phyloP scores from a whole-genome alignment of 345 rosid genomes.

The Heritiera fomes region DNA sequence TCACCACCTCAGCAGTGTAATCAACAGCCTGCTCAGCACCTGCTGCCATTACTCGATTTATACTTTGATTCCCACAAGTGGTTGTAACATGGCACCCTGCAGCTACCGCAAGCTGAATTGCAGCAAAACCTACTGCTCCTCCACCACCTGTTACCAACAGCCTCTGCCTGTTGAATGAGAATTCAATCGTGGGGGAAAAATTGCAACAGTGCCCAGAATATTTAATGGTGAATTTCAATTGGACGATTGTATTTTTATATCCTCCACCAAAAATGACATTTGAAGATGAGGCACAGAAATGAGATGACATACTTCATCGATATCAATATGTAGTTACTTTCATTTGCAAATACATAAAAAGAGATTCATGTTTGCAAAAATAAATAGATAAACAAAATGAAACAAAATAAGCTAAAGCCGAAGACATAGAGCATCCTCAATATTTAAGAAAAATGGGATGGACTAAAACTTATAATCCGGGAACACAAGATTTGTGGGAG shows the following conservation, averaged over 20 bases:
- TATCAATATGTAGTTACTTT: not conserved
- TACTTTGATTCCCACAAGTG: conserved; percentile 78
- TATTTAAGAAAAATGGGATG: not conserved
- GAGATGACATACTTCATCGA: not conserved
- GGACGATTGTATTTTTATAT: not conserved
- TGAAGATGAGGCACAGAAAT: not conserved
- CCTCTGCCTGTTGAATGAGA: conserved; percentile 63
- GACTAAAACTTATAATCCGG: not conserved
- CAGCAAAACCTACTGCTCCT: conserved; percentile 94
- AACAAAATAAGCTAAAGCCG: not conserved
- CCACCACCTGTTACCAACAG: conserved; percentile 86
- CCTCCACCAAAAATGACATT: not conserved
- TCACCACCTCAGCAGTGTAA: conserved; percentile 70
- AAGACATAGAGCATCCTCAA: not conserved
- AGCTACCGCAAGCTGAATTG: conserved; percentile 84
- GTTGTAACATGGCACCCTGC: conserved; percentile 72
- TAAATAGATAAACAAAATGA: not conserved
- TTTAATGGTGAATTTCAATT: not conserved
- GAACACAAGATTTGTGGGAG: not conserved
- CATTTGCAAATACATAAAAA: not conserved
- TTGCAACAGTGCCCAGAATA: not conserved
- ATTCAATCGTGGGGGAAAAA: conserved; percentile 5
- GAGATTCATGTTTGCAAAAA: not conserved
- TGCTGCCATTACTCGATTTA: conserved; percentile 56
- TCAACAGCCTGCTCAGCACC: conserved; percentile 95